Percentiles rank a stretch among this genome's conserved stretches.
Evolutionary conservation across 805 yeast genomes (phyloP).

Genomic region (Suhomyces xylopsoci): DNA sequence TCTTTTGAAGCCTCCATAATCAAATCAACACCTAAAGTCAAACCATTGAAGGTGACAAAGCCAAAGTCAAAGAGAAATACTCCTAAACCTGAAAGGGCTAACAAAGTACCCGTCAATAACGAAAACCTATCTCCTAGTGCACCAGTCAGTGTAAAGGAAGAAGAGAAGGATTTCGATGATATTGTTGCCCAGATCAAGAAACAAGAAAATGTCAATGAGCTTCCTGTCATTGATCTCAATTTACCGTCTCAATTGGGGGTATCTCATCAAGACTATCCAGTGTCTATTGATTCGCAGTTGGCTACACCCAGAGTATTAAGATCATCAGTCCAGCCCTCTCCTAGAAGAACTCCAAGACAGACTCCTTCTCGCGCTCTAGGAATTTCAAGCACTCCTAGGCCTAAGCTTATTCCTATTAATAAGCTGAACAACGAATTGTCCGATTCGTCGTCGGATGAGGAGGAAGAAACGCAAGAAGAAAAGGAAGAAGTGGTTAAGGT

Average conservation of each 20-base stretch:
- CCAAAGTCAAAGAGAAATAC: background rate
- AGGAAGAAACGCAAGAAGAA: constrained; percentile 1
- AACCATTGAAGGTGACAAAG: background rate
- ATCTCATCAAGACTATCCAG: constrained; percentile 18
- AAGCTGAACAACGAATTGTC: constrained; percentile 10
- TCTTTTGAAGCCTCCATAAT: constrained; percentile 1
- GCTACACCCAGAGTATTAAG: constrained; percentile 8
- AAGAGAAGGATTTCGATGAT: constrained; percentile 23
- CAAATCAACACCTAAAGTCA: constrained; percentile 1
- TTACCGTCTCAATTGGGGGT: constrained; percentile 37
- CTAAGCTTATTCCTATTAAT: constrained; percentile 12
- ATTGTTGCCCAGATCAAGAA: constrained; percentile 16
- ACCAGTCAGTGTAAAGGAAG: constrained; percentile 16
- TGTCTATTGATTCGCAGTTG: background rate
- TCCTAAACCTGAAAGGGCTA: background rate
- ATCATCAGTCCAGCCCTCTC: constrained; percentile 7
- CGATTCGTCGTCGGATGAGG: constrained; percentile 11
- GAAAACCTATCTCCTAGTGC: background rate
- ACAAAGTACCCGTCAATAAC: background rate
- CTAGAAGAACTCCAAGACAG: constrained; percentile 6
- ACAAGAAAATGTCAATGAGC: constrained; percentile 2
- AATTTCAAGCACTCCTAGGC: constrained; percentile 9
- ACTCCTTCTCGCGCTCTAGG: background rate
- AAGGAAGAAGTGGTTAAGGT: background rate
- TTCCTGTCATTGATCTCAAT: constrained; percentile 12